Evolutionary conservation across 331 rosid genomes (phyloP), one percentile per base, ranked within the genome.

Genomic region (Prunus yedoensis): DNA sequence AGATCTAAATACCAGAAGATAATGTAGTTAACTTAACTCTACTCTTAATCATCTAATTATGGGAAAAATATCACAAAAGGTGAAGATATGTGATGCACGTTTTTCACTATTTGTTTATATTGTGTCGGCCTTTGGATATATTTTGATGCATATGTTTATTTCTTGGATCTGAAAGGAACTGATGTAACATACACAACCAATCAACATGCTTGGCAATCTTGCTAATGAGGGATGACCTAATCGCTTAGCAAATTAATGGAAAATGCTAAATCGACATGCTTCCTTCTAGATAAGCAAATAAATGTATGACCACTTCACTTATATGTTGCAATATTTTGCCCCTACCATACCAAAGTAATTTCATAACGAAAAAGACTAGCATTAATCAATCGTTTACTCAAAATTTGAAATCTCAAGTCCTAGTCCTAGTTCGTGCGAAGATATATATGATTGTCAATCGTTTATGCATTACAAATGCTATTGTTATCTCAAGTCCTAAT

Each of bases 1-100:
- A 79, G 77, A 67, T 77, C 80, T 73, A 64, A 3, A 17, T 15
- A 30, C 67, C 72, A 78, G 14, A 66, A 66, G 80, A 85, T 85
- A 85, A 83, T 57, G 66, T 83, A 75, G 13, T 70, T 68, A 17
- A 58, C 56, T 70, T 68, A 17, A 58, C 56, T n/a, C 3, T 54
- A 8, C 8, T 28, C 28, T 58, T 4, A n/a, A 35, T 66, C 43
- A 38, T 66, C 78, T 61, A 38, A 17, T 28, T 9, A 12, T 66
- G 41, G 45, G 3, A 10, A 6, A 32, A 30, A 50, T 16, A 72
- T 43, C 49, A n/a, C 35, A 72, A 17, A 78, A 41, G 78, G 63
- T 59, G 76, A 25, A 15, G 27, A 66, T 60, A 35, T 69, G 46
- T 77, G 74, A 78, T 14, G 66, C 50, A 75, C 52, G 82, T 67